Conservation (phyloP, 1,284 basidiomycete species). For the Rhodotorula sp. region DNA sequence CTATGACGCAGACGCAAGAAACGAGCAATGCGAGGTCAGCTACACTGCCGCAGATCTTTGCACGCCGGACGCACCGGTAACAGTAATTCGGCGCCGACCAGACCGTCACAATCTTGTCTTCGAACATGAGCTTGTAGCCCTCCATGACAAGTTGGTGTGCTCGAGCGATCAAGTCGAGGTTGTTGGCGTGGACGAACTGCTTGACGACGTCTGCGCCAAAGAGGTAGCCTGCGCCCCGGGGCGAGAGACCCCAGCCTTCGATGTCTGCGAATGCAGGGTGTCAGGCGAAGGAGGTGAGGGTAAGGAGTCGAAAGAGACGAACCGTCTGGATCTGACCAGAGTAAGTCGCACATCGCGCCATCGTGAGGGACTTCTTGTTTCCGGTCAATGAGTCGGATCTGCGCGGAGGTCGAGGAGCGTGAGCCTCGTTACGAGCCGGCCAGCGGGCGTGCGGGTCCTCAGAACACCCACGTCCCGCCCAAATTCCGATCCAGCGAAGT, state of each 20-base stretch:
- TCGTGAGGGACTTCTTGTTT: constrained; percentile 99
- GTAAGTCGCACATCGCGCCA: constrained; percentile 95
- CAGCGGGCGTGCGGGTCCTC: neutral
- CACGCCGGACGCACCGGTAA: constrained; percentile 65
- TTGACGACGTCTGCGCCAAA: constrained; percentile 93
- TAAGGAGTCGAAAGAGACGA: constrained; percentile 24
- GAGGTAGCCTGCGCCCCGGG: constrained; percentile 89
- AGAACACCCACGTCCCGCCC: fast-evolving
- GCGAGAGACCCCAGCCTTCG: constrained; percentile 91
- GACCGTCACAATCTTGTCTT: constrained; percentile 91
- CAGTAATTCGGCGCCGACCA: constrained; percentile 99
- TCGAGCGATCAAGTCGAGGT: constrained; percentile 89
- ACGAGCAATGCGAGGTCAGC: no score
- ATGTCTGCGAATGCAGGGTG: constrained; percentile 61
- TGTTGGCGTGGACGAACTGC: constrained; percentile 83
- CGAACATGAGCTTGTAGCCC: constrained; percentile 98
- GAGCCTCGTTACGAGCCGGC: no score
- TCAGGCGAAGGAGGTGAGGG: constrained; percentile 6
- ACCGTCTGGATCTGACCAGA: constrained; percentile 99
- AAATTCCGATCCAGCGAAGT: no score
- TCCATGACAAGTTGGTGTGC: constrained; percentile 98
- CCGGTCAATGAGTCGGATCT: constrained; percentile 93
- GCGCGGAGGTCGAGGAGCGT: neutral
- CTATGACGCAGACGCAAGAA: constrained; percentile 51
- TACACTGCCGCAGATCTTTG: neutral